Percentiles rank a stretch among this genome's conserved stretches.
These are phyloP conservation scores for Trichoderma koningii DNA, from an alignment of 2,329 filamentous ascomycete genomes.

Conservation along the genomic window DNA sequence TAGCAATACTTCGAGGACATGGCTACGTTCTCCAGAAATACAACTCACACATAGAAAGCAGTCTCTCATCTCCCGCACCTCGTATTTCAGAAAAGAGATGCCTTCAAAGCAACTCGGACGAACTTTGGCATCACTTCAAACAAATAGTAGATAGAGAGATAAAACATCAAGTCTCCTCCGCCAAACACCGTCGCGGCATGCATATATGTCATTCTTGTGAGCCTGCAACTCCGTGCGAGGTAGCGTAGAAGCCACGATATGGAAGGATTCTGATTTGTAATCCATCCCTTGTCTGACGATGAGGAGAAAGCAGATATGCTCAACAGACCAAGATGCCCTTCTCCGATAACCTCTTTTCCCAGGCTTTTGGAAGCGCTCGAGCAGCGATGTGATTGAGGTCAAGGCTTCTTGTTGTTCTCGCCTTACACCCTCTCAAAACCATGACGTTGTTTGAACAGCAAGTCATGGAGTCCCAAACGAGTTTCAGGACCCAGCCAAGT, in stretches of 20 bases:
- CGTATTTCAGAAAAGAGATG: no score
- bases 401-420: background rate
- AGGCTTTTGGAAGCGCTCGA: background rate
- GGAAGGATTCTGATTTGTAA: slow-evolving; percentile 20
- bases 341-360: background rate
- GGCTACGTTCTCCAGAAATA: no score
- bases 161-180: no score
- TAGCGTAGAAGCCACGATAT: background rate
- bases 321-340: background rate
- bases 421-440: background rate
- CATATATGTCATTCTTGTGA: background rate
- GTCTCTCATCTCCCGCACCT: no score
- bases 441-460: background rate
- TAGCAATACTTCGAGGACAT: no score
- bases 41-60: no score
- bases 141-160: no score
- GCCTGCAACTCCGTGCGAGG: no score
- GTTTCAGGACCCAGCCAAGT: background rate
- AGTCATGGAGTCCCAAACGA: background rate
- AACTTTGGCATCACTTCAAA: no score
- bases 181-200: background rate
- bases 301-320: background rate
- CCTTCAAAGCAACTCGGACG: no score
- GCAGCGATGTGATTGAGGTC: background rate
- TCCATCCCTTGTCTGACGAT: background rate